phyloP scores from a whole-genome alignment of 495 filamentous ascomycete genomes.

The Lophiotrema nucula region DNA sequence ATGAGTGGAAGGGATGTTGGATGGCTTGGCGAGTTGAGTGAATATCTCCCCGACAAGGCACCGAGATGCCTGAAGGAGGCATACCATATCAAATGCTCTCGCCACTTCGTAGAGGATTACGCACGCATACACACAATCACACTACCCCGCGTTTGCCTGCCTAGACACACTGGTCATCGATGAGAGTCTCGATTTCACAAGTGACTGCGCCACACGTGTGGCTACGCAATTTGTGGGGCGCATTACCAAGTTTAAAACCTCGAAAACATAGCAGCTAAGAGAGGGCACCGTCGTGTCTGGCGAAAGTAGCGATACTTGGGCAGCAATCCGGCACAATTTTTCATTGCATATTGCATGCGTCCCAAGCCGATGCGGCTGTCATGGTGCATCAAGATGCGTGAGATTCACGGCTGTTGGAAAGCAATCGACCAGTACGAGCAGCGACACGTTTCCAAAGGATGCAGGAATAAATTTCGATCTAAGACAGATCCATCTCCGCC shows the following conservation, averaged over 20 bases:
- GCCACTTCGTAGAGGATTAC: not conserved
- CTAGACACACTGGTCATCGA: too few species aligned
- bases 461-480: slow-evolving; percentile 15
- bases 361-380: slow-evolving; percentile 12
- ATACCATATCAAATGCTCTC: not conserved
- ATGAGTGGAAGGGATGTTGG: not conserved
- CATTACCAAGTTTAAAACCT: too few species aligned
- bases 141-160: slow-evolving; percentile 6
- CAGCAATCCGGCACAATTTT: slow-evolving; percentile 13
- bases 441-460: slow-evolving; percentile 25
- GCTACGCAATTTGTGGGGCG: too few species aligned
- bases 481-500: slow-evolving; percentile 1
- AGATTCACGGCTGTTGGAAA: not conserved
- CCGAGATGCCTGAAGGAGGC: not conserved
- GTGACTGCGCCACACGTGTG: too few species aligned
- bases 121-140: not conserved
- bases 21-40: not conserved
- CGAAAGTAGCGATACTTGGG: slow-evolving; percentile 22
- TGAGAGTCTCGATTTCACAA: too few species aligned
- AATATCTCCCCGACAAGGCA: not conserved
- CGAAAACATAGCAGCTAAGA: slow-evolving; percentile 12
- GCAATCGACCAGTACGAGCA: slow-evolving; percentile 14
- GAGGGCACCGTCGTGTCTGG: not conserved
- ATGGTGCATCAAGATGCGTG: slow-evolving; percentile 14
- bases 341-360: slow-evolving; percentile 11